Base-by-base conservation (phyloP, 176 grass and related monocot genomes). In the Puya raimondii region DNA sequence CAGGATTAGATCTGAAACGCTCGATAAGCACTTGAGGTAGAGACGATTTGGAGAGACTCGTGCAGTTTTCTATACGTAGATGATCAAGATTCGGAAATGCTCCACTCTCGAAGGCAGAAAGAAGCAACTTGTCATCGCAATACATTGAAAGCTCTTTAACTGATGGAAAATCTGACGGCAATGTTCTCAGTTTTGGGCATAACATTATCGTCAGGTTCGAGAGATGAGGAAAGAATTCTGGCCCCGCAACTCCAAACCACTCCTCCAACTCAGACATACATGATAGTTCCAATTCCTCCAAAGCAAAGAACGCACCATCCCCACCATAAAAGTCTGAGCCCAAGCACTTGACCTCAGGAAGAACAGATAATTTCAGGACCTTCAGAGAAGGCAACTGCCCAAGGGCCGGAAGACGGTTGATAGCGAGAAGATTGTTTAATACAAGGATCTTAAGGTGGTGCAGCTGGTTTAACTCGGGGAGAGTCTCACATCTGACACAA, bases 161-260 rank as follows among this genome's bases (percentile, higher is more conserved):
- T 50, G 17, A 69, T 22, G 33, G 66, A 16, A 69, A 69, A 49
- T 10, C 18, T n/a, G 66, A 69, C 18, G 48, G 66, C 9, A 69
- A 48, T 50, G 66, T 48, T 23, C 9, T 50, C 16, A 69, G 48
- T 22, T 69, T 69, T 51, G 66, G 66, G 47, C 66, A 69, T 9
- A 22, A 2, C 2, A 0, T 12, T 50, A 69, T 10, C 2, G 0
- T 1, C 48, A 69, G 9, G 15, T 51, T 13, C 5, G 48, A 51
- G 47, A 69, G 66, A 69, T 11, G 66, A 21, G 66, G 66, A 69
- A 69, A 48, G 66, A 69, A 51, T 50, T 69, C 47, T 69, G 4
- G 47, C 7, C 42, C n/a, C 2, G n/a, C 66, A 20, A 21, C 12
- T 21, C 16, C 10, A 13, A 18, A 13, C 66, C 66, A 69, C 10